A percentile compares a stretch with the other conserved stretches of the same genome.
Evolutionary conservation across 202 grass and related monocot species (phyloP).

Genomic region (Tripidium arundinaceum): DNA sequence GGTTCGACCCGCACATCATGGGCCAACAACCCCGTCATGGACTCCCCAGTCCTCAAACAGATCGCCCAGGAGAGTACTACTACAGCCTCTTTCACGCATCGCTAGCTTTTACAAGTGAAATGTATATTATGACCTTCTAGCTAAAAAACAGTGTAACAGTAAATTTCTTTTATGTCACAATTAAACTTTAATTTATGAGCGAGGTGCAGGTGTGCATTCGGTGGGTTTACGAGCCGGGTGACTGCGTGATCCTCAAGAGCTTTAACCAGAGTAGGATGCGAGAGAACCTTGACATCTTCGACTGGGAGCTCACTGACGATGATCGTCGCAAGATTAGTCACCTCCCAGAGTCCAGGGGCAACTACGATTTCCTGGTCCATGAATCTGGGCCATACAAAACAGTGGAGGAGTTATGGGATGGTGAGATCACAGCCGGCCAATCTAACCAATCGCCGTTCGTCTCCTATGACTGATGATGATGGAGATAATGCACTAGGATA

Average conservation of each 20-base stretch:
- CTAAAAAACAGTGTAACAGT: no score
- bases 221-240: slow-evolving; percentile 41
- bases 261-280: slow-evolving; percentile 36
- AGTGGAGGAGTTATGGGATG: slow-evolving; percentile 44
- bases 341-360: slow-evolving; percentile 5
- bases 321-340: slow-evolving; percentile 3
- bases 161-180: no score
- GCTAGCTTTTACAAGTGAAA: no score
- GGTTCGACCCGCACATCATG: slow-evolving; percentile 34
- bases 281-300: slow-evolving; percentile 50
- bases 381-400: slow-evolving; percentile 31
- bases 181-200: no score
- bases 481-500: no score
- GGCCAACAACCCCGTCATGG: slow-evolving; percentile 34
- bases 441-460: not conserved
- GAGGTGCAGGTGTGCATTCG: slow-evolving; percentile 32
- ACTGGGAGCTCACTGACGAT: slow-evolving; percentile 43
- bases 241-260: slow-evolving; percentile 38
- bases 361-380: not conserved
- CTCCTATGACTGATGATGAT: no score
- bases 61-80: slow-evolving; percentile 28
- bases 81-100: no score
- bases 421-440: slow-evolving; percentile 4
- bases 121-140: no score
- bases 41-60: slow-evolving; percentile 29